Conservation (phyloP, 805 yeast species). For the Cyberlindnera suaveolens region DNA sequence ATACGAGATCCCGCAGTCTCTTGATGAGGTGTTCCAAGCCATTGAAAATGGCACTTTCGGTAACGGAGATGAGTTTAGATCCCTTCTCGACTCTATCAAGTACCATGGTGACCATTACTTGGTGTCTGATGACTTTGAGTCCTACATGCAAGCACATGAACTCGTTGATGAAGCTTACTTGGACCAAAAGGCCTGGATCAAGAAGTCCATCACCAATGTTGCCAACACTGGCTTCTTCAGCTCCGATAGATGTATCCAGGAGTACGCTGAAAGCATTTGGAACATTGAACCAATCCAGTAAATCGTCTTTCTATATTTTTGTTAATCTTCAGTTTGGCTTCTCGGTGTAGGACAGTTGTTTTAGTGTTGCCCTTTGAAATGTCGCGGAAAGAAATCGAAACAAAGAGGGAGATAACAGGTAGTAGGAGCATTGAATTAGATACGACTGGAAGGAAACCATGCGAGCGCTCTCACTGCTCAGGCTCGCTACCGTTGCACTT, state of each 20-base stretch:
- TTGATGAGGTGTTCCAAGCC: conserved; percentile 55
- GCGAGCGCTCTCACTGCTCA: not conserved
- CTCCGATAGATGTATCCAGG: conserved; percentile 85
- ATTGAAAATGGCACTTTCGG: conserved; percentile 73
- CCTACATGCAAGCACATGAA: conserved; percentile 76
- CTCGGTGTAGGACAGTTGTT: too few species aligned
- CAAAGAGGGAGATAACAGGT: not conserved
- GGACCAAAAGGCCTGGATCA: conserved; percentile 67
- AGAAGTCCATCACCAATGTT: conserved; percentile 69
- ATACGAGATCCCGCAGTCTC: conserved; percentile 50
- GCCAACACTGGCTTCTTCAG: conserved; percentile 93
- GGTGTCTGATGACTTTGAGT: conserved; percentile 84
- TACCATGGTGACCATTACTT: conserved; percentile 80
- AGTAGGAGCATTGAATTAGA: not conserved
- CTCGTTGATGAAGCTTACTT: conserved; percentile 67
- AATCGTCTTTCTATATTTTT: not conserved
- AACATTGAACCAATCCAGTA: conserved; percentile 63
- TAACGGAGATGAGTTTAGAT: conserved; percentile 53
- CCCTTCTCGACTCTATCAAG: conserved; percentile 63
- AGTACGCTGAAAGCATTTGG: conserved; percentile 91
- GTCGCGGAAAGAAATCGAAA: not conserved
- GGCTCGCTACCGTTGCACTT: not conserved
- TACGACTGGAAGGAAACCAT: not conserved
- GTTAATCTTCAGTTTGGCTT: not conserved
- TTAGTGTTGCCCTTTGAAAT: too few species aligned